phyloP scores from a whole-genome alignment of 345 rosid genomes.

The Euphorbia peplus region DNA sequence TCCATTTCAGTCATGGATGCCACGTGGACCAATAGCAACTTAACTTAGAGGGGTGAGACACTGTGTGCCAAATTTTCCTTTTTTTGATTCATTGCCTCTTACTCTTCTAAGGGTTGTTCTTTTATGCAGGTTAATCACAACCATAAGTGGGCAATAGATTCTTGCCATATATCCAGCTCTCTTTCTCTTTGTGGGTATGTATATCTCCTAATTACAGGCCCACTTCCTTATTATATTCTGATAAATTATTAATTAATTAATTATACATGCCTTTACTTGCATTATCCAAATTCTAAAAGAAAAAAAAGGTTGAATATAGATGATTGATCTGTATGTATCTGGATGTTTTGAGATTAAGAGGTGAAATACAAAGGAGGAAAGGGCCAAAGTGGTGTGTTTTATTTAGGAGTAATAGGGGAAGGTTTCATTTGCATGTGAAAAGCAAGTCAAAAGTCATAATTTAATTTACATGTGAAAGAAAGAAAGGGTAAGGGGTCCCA shows the following conservation, averaged over 20 bases:
- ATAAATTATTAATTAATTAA: not conserved
- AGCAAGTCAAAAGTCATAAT: not conserved
- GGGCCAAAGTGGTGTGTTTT: not conserved
- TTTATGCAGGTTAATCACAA: conserved; percentile 30
- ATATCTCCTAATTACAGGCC: conserved; percentile 7
- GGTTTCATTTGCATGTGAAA: not conserved
- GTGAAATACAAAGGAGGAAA: no score
- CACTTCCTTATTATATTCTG: conserved; percentile 4
- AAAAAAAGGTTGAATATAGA: not conserved
- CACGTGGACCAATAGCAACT: conserved; percentile 56
- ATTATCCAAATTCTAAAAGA: conserved; percentile 22
- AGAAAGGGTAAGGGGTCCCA: conserved; percentile 11
- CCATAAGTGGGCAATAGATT: conserved; percentile 31
- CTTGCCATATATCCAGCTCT: conserved; percentile 31
- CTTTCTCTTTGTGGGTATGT: conserved; percentile 5
- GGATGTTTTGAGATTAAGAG: not conserved
- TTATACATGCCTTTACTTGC: conserved; percentile 8
- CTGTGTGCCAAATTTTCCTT: conserved; percentile 11
- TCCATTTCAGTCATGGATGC: conserved; percentile 26
- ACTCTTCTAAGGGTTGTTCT: conserved; percentile 24
- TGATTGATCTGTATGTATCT: not conserved
- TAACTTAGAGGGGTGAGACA: conserved; percentile 19
- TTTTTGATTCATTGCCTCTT: not conserved
- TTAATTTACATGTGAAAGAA: conserved; percentile 19
- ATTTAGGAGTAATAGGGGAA: not conserved